phyloP scores from a whole-genome alignment of 164 flowering plant species.

The Tetrastigma voinierianum region DNA sequence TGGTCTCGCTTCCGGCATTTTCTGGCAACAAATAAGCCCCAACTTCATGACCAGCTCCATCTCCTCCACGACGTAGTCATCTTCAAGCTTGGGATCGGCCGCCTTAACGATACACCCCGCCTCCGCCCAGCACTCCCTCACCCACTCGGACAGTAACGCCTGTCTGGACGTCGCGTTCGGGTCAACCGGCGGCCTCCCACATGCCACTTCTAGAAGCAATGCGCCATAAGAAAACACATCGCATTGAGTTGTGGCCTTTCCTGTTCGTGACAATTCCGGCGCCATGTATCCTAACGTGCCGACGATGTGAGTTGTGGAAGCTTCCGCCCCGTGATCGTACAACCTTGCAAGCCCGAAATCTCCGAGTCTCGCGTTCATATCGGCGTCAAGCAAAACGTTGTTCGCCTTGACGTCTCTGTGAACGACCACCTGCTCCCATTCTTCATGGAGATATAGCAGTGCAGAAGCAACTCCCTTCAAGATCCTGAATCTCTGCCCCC shows the following conservation, averaged over 20 bases:
- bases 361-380: not conserved
- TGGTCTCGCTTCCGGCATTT: slow-evolving; percentile 1
- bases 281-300: slow-evolving; percentile 2
- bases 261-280: not conserved
- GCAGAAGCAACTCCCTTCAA: slow-evolving; percentile 18
- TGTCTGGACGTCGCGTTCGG: not conserved
- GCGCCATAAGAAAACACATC: not conserved
- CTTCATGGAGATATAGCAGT: not conserved
- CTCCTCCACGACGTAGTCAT: slow-evolving; percentile 1
- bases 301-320: not conserved
- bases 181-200: not conserved
- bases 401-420: slow-evolving; percentile 1
- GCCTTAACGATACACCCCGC: slow-evolving; percentile 1
- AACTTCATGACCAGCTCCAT: slow-evolving; percentile 8
- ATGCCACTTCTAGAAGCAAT: not conserved
- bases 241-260: not conserved
- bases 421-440: slow-evolving; percentile 4
- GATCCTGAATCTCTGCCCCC: slow-evolving; percentile 2
- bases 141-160: slow-evolving; percentile 6
- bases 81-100: slow-evolving; percentile 3
- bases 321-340: not conserved
- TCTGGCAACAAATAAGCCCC: slow-evolving; percentile 4
- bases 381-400: not conserved
- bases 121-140: not conserved
- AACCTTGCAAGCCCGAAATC: slow-evolving; percentile 6